These are phyloP conservation scores for Ettlia oleoabundans DNA, from an alignment of 139 green algal genomes.

Conservation along the genomic window DNA sequence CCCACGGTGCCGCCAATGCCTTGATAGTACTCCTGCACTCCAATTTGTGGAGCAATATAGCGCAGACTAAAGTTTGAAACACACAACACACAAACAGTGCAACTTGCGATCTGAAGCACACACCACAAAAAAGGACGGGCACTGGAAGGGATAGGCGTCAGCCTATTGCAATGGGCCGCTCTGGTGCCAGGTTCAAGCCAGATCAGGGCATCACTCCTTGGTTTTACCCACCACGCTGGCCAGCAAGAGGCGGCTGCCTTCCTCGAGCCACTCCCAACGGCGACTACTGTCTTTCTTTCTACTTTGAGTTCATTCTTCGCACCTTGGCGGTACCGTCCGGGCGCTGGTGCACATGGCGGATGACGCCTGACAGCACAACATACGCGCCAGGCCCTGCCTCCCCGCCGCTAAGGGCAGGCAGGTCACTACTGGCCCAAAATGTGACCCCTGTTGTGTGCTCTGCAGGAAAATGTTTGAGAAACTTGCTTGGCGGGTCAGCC, in stretches of 20 bases:
- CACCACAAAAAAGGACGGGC: not conserved
- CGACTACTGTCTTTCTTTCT: too few species aligned
- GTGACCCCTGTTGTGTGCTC: constrained; percentile 5
- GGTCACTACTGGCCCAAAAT: constrained; percentile 10
- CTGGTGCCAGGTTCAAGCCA: not conserved
- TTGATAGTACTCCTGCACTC: constrained; percentile 52
- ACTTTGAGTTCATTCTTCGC: too few species aligned
- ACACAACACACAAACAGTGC: too few species aligned
- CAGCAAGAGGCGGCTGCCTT: not conserved
- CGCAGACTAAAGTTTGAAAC: not conserved
- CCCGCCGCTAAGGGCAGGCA: not conserved
- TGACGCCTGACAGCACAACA: constrained; percentile 38
- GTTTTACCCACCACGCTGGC: not conserved
- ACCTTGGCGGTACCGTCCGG: constrained; percentile 1
- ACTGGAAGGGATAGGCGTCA: not conserved
- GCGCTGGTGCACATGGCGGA: not conserved
- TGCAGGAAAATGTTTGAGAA: too few species aligned
- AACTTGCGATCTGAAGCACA: too few species aligned
- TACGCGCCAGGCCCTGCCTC: not conserved
- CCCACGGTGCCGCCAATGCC: constrained; percentile 57
- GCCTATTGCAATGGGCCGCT: not conserved
- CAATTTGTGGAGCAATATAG: not conserved
- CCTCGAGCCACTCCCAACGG: not conserved
- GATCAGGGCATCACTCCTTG: not conserved
- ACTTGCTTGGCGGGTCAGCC: too few species aligned